phyloP scores from a whole-genome alignment of 768 basidiomycete species.

The Tylopilus rubrobrunneus region DNA sequence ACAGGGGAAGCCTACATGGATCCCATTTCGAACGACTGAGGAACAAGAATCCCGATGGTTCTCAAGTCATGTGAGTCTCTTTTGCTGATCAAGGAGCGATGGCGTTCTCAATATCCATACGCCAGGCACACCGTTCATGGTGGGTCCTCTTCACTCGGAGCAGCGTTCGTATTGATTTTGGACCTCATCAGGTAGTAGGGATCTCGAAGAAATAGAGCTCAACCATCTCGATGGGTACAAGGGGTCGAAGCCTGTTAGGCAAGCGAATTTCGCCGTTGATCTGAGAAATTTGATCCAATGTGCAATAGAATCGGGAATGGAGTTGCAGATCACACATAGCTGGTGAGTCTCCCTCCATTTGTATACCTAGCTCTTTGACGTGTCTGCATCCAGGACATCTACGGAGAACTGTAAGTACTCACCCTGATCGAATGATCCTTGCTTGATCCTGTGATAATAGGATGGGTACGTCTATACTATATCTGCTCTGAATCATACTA shows the following conservation, averaged over 20 bases:
- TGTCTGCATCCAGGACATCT: conserved; percentile 71
- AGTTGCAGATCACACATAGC: conserved; percentile 88
- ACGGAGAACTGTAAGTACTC: conserved; percentile 73
- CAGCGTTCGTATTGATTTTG: not conserved
- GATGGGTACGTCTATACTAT: too few relatives aligned
- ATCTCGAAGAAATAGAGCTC: conserved; percentile 62
- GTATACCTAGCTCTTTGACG: not conserved
- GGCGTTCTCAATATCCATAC: not conserved
- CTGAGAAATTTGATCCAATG: not conserved
- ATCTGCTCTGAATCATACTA: too few relatives aligned
- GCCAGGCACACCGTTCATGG: conserved; percentile 84
- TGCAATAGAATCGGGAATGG: conserved; percentile 80
- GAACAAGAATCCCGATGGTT: too few relatives aligned
- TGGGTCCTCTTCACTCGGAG: conserved; percentile 15
- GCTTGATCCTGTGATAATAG: too few relatives aligned
- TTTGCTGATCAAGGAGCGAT: not conserved
- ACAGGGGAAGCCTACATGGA: too few relatives aligned
- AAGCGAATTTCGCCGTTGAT: not conserved
- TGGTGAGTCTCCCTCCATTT: conserved; percentile 43
- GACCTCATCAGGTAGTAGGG: conserved; percentile 52
- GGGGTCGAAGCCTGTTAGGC: conserved; percentile 66
- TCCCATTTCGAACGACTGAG: too few relatives aligned
- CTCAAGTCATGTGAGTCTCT: conserved; percentile 45
- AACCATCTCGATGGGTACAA: too few relatives aligned
- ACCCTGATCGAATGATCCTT: conserved; percentile 1